Evolutionary conservation across 106 monocot genomes (phyloP), one percentile per base, ranked within the genome.

Genomic region (Iris macrosiphon): DNA sequence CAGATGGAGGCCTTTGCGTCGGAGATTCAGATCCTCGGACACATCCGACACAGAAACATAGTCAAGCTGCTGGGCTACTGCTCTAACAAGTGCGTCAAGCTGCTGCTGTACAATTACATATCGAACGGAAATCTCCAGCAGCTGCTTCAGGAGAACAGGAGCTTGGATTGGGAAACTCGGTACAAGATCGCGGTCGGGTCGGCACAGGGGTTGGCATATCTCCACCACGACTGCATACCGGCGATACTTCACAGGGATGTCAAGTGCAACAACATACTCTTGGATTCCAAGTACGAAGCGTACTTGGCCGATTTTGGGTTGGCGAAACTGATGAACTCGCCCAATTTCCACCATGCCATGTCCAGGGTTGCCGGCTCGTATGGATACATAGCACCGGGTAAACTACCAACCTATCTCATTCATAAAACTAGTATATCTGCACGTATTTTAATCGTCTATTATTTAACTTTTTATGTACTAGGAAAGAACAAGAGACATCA

Each of bases 331-430:
- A 83, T 98, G 91, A 75, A 70, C 40, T 64, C 85, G 3, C 71
- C 85, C 11, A 87, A 78, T 56, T 80, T 69, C 43, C 89, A 79
- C 24, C 96, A 86, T 41, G 82, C 90, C 13, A 79, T 87, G 80
- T 91, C 98, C 14, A 72, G 78, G 25, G 38, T 91, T 32, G 90
- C 91, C 20, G 98, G 91, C 19, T 98, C 98, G 23, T 98, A 87
- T 59, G 98, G 98, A 18, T 98, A 98, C 75, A 98, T 98, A 47
- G 98, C 91, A 51, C 98, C 87, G 78, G 98, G 96, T 63, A 87
- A 77, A 79, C 40, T 31, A 8, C 6, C 56, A 35, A n/a, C 16
- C 7, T 16, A 34, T 21, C 7, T 17, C 14, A 17, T 49, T 49
- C 49, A 23, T 25, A 49, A 1, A 28, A n/a, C n/a, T n/a, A n/a